Conservation (phyloP, 2,329 filamentous ascomycete species). For the Phyllosticta citrichinensis region DNA sequence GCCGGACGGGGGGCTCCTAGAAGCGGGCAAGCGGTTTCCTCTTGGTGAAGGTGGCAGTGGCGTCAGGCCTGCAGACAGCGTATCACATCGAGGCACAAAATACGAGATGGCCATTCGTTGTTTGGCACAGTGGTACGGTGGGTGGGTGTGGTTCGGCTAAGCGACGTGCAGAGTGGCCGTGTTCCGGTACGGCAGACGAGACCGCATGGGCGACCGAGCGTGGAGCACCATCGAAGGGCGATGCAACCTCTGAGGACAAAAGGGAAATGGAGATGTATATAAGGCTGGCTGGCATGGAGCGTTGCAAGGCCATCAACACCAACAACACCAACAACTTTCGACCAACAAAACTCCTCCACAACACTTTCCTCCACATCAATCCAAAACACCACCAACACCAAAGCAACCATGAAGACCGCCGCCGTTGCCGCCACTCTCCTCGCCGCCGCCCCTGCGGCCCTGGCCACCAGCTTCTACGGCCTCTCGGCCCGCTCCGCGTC, state of each 20-base stretch:
- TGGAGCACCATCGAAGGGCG: background rate
- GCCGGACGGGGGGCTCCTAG: background rate
- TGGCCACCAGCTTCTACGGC: slow-evolving; percentile 29
- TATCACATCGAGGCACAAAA: slow-evolving; percentile 2
- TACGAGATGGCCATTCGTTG: slow-evolving; percentile 5
- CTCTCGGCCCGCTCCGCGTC: slow-evolving; percentile 37
- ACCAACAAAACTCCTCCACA: background rate
- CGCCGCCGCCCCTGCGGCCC: slow-evolving; percentile 15
- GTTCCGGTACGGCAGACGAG: background rate
- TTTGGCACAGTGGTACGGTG: background rate
- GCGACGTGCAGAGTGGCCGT: background rate
- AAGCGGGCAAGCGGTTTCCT: background rate
- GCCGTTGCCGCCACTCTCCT: slow-evolving; percentile 19
- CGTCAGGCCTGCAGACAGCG: slow-evolving; percentile 3
- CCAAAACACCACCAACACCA: background rate
- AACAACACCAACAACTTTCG: background rate
- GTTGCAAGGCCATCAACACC: background rate
- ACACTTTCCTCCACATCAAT: background rate
- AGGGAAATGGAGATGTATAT: background rate
- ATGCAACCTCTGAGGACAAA: background rate
- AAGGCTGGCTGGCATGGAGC: background rate
- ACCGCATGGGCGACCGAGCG: background rate
- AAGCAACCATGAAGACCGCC: slow-evolving; percentile 24
- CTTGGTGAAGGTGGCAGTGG: slow-evolving; percentile 2
- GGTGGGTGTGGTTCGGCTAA: background rate